Evolutionary conservation across 2,329 filamentous ascomycete species (phyloP).

Genomic region (Phyllosticta capitalensis): DNA sequence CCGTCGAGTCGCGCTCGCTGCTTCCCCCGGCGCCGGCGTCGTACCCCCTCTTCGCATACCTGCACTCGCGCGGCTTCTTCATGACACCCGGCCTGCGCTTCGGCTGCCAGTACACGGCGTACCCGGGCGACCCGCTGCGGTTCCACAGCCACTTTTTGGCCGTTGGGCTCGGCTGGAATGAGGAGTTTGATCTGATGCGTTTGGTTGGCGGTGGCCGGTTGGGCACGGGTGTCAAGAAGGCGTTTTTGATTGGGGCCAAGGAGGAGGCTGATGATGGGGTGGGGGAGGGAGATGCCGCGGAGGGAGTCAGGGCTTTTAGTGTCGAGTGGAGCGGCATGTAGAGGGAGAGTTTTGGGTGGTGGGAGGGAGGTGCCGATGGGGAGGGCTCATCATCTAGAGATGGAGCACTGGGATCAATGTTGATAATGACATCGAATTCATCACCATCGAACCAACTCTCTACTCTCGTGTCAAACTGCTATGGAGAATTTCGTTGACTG

Average conservation of each 20-base stretch:
- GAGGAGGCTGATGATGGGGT: conserved; percentile 16
- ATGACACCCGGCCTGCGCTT: conserved; percentile 89
- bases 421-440: too few relatives aligned
- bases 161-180: conserved; percentile 76
- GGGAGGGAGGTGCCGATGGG: too few relatives aligned
- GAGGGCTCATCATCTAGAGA: too few relatives aligned
- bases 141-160: conserved; percentile 94
- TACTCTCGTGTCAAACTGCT: too few relatives aligned
- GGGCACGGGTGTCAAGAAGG: conserved; percentile 94
- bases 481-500: too few relatives aligned
- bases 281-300: not conserved
- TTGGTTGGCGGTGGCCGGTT: conserved; percentile 78
- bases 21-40: conserved; percentile 29
- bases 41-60: conserved; percentile 69
- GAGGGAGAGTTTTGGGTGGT: not conserved
- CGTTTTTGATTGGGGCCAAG: conserved; percentile 73
- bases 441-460: too few relatives aligned
- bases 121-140: conserved; percentile 86
- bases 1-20: conserved; percentile 3
- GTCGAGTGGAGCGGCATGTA: conserved; percentile 11
- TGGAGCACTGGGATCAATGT: too few relatives aligned
- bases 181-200: conserved; percentile 75
- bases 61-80: conserved; percentile 74
- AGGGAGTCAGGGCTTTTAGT: conserved; percentile 7
- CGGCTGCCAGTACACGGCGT: conserved; percentile 87